Percentiles rank a stretch among this genome's conserved stretches.
phyloP scores from a whole-genome alignment of 1,139 yeast species.

The Magnusiomyces clavatus region DNA sequence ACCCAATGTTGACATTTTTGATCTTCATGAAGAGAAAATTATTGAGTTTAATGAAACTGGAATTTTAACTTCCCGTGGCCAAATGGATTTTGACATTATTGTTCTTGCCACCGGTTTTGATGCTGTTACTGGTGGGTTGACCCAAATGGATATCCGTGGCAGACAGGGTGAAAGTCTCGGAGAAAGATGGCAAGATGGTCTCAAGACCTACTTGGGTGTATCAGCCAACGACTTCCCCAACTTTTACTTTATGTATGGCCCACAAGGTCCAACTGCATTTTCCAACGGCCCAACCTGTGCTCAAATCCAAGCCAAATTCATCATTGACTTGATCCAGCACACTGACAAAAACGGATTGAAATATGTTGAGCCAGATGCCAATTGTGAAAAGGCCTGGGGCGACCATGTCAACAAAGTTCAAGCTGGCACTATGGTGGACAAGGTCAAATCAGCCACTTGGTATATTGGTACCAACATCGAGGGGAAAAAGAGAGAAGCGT shows the following conservation, averaged over 20 bases:
- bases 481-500: constrained; percentile 13
- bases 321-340: constrained; percentile 11
- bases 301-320: constrained; percentile 14
- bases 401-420: constrained; percentile 10
- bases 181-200: constrained; percentile 25
- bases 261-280: constrained; percentile 30
- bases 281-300: constrained; percentile 23
- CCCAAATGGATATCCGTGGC: constrained; percentile 23
- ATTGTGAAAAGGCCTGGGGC: constrained; percentile 10
- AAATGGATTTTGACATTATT: constrained; percentile 25
- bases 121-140: constrained; percentile 27
- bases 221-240: constrained; percentile 25
- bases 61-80: constrained; percentile 18
- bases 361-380: constrained; percentile 8
- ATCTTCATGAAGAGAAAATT: constrained; percentile 24
- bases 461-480: constrained; percentile 15
- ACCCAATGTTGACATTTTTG: constrained; percentile 27
- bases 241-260: constrained; percentile 29
- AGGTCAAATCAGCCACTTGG: constrained; percentile 9
- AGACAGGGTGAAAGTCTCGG: constrained; percentile 18
- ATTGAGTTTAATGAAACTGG: constrained; percentile 24
- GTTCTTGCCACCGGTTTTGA: constrained; percentile 31
- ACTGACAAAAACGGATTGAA: constrained; percentile 9
- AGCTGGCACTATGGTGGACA: constrained; percentile 9
- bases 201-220: constrained; percentile 24